Base-by-base conservation (phyloP, 2,329 filamentous ascomycete species). In the Penicillium brevicompactum region DNA sequence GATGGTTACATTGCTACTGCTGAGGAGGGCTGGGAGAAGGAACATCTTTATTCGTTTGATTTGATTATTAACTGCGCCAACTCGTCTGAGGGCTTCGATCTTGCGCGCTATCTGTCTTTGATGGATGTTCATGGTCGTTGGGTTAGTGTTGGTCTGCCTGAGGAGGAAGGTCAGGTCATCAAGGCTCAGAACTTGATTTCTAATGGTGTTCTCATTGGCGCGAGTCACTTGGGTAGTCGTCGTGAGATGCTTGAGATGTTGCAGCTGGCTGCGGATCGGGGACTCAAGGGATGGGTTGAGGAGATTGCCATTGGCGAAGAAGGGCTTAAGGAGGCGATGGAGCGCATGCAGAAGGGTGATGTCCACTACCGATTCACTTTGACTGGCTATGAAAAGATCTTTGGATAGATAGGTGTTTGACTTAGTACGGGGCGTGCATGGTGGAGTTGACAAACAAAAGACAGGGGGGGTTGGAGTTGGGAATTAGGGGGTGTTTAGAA, bases 121-220 rank as follows among this genome's bases (percentile, higher is more conserved):
- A 83, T 95, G 71, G 91, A 93, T 75, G 87, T 93, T 54, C 89
- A 92, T 76, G 90, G 88, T 55, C 84, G 82, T 69, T 94, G 89
- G 85, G 84, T 93, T 72, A 89, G 84, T 67, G 89, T 93, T 51
- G 90, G 90, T 41, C 80, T 94, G 68, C 90, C 90, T 3, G 89
- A 92, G 70, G 88, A 90, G 58, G 85, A 87, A 43, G 85, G 90
- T 10, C 85, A 90, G 54, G 76, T 80, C 51, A 81, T 94, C 62
- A 86, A 84, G 76, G 87, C 89, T 48, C 88, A 92, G 79, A 85
- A 85, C 69, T 88, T 96, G 67, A 81, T 90, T 56, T 74, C 74
- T 61, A 95, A 93, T 75, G 91, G 91, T 40, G 73, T 84, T 71
- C 81, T 89, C 66, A 87, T 92, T 65, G 86, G 87, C 42, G 83